Evolutionary conservation across 75 land plant species (phyloP), one percentile per base, ranked within the genome.

Genomic region (Pinus tabuliformis): DNA sequence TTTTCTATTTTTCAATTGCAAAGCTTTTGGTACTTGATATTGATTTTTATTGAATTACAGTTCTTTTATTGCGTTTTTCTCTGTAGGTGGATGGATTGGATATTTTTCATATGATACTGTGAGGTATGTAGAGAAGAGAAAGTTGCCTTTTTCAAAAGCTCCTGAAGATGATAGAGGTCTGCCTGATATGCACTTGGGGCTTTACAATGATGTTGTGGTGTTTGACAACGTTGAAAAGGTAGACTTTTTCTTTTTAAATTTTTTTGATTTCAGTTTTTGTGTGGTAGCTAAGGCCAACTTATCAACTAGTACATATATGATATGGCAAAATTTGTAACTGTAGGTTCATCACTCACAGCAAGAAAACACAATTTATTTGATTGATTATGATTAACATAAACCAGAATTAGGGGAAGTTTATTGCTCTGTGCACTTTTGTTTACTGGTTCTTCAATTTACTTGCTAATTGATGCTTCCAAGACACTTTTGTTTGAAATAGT

Each of bases 171-270:
- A 97, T 60, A 83, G 99, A 60, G 86, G 87, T 57, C 93, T 97
- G 62, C 98, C 99, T n/a, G 99, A 97, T 82, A 76, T 97, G 66
- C 99, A 97, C 80, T 81, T 97, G 60, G 92, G 98, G 21, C 93
- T 97, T 12, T 97, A 97, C 73, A 90, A 94, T 76, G 92, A 94
- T 83, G 92, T 97, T 28, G 76, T 97, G 57, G 95, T 97, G 52
- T 97, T 97, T 87, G 99, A 97, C 81, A 95, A 95, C 81, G 99
- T 97, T 66, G 88, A 93, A 75, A 97, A 97, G 98, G 99, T 97
- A 82, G 26, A 9, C 16, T 3, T 58, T 28, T 58, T 68, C 59
- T 58, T 56, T 59, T 18, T 75, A 14, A 17, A 11, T 36, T 36
- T 33, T 14, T 8, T 39, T 21, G n/a, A n/a, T 20, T 3, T 68